Evolutionary conservation across 192 early-diverging fungal species (phyloP).

Genomic region (Gamsiella multidivaricata): DNA sequence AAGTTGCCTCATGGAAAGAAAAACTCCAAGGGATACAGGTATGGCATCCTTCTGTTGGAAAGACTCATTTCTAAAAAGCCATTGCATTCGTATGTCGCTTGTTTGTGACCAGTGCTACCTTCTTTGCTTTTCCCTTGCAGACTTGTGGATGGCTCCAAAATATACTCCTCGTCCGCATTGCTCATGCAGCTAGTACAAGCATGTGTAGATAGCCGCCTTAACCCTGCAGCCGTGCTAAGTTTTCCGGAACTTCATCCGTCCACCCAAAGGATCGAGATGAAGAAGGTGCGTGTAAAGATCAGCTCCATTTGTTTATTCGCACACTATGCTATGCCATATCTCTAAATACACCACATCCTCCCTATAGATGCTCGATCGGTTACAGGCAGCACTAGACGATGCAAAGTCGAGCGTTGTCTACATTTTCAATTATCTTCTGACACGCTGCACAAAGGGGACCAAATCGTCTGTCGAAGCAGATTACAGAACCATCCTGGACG

Average conservation of each 20-base stretch:
- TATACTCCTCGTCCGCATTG: conserved; percentile 41
- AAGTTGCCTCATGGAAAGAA: conserved; percentile 72
- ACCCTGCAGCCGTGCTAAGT: not conserved
- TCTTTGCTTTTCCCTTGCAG: not conserved
- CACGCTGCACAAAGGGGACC: conserved; percentile 53
- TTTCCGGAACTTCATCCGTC: conserved; percentile 11
- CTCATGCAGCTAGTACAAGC: conserved; percentile 46
- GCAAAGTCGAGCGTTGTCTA: conserved; percentile 23
- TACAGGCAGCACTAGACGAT: not conserved
- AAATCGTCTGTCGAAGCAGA: conserved; percentile 73
- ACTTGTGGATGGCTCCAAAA: conserved; percentile 37
- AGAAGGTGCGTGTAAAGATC: conserved; percentile 26
- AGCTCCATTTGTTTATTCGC: not conserved
- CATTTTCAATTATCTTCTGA: conserved; percentile 53
- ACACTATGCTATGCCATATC: not conserved
- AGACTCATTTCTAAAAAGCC: not conserved
- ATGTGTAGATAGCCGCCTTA: conserved; percentile 10
- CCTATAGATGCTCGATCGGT: conserved; percentile 5
- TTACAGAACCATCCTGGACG: conserved; percentile 78
- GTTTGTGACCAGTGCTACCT: not conserved
- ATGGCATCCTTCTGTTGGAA: no score
- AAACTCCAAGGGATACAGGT: conserved; percentile 61
- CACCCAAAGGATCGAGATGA: conserved; percentile 15
- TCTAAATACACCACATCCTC: not conserved
- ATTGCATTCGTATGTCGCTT: not conserved